Percentiles rank a stretch among this genome's conserved stretches.
These are phyloP conservation scores for Anthoceros angustus DNA, from an alignment of 225 moss, liverwort and hornwort genomes.

Conservation along the genomic window DNA sequence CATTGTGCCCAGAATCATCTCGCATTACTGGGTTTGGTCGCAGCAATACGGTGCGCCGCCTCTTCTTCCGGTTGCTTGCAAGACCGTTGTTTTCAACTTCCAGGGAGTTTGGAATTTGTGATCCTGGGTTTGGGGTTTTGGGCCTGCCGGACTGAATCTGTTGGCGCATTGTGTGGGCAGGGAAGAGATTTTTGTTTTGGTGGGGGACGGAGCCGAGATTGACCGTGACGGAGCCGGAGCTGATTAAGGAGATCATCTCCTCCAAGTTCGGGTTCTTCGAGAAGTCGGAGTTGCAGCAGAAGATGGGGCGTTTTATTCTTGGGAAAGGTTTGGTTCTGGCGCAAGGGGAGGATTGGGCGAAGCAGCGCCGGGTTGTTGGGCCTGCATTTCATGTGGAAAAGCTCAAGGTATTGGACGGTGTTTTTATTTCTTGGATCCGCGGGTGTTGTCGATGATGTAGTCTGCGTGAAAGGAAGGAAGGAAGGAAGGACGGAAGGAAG, in stretches of 20 bases:
- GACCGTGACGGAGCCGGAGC: conserved; percentile 21
- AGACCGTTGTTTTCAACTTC: background rate
- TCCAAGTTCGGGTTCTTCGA: conserved; percentile 26
- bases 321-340: conserved; percentile 27
- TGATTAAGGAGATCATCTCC: conserved; percentile 31
- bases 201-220: conserved; percentile 14
- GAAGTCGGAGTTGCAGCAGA: conserved; percentile 19
- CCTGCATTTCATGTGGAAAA: conserved; percentile 33
- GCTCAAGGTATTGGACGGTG: conserved; percentile 22
- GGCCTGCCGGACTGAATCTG: background rate
- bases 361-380: conserved; percentile 33
- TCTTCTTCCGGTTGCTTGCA: background rate
- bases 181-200: conserved; percentile 23
- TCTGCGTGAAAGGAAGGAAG: no score
- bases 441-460: no score
- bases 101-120: background rate
- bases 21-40: conserved; percentile 4
- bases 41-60: background rate
- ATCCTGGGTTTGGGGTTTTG: no score
- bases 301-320: conserved; percentile 18
- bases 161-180: conserved; percentile 5
- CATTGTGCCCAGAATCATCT: conserved; percentile 1
- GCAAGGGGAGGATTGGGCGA: conserved; percentile 34
- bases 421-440: no score
- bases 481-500: background rate